Conservation (phyloP, 768 basidiomycete species). For the Pisolithus sp. region DNA sequence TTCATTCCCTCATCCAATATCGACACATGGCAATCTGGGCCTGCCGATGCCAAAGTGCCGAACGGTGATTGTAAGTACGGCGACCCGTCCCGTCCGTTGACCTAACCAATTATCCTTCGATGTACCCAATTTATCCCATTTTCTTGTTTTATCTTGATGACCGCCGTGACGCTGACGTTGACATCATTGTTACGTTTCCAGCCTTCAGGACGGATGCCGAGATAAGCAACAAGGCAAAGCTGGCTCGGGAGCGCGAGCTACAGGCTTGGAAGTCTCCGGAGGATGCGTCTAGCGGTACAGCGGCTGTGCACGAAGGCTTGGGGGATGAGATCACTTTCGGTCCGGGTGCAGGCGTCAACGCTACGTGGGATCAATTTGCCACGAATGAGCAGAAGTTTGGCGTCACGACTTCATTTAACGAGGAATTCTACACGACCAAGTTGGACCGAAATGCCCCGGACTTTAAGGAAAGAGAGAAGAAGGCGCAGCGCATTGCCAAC, state of each 20-base stretch:
- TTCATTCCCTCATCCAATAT: conserved; percentile 72
- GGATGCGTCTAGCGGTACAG: conserved; percentile 29
- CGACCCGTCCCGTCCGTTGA: background rate
- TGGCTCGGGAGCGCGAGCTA: conserved; percentile 64
- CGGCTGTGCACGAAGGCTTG: conserved; percentile 23
- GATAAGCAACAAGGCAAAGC: conserved; percentile 50
- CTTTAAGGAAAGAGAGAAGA: conserved; percentile 82
- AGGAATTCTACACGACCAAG: conserved; percentile 92
- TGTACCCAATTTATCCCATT: background rate
- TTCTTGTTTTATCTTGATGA: background rate
- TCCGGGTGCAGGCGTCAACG: conserved; percentile 35
- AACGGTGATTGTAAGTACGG: conserved; percentile 63
- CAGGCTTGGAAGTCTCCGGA: conserved; percentile 63
- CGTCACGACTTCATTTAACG: conserved; percentile 85
- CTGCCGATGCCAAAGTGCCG: conserved; percentile 60
- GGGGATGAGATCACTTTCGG: conserved; percentile 73
- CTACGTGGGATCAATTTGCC: conserved; percentile 87
- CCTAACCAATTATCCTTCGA: background rate
- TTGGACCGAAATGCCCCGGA: conserved; percentile 79
- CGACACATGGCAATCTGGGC: conserved; percentile 66
- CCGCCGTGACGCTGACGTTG: background rate
- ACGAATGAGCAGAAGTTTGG: conserved; percentile 93
- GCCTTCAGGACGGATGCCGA: conserved; percentile 82
- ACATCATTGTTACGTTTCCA: conserved; percentile 25
- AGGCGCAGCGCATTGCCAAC: conserved; percentile 82